Conservation (phyloP, 768 basidiomycete species). For the Psilocybe azurescens region DNA sequence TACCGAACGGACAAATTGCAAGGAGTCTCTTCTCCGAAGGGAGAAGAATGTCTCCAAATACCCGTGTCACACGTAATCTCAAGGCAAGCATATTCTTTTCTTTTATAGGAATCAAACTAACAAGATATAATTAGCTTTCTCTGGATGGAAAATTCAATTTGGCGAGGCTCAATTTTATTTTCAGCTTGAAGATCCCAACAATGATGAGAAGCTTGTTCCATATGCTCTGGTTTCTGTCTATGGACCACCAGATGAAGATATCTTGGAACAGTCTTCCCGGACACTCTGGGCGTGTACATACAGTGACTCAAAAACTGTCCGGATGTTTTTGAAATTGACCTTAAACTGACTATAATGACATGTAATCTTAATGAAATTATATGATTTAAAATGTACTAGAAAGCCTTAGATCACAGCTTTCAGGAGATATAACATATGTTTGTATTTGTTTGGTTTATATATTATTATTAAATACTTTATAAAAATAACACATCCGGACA, state of each 20-base stretch:
- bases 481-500: no score
- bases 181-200: background rate
- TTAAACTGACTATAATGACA: no score
- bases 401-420: no score
- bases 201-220: conserved; percentile 4
- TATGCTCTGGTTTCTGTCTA: conserved; percentile 14
- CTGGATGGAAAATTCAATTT: background rate
- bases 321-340: no score
- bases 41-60: conserved; percentile 15
- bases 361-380: no score
- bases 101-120: background rate
- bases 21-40: conserved; percentile 35
- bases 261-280: conserved; percentile 9
- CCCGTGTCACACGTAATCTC: conserved; percentile 14
- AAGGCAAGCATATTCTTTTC: conserved; percentile 5
- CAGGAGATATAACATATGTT: no score
- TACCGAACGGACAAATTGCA: conserved; percentile 44
- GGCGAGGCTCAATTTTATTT: conserved; percentile 26
- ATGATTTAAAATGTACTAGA: no score
- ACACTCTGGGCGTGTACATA: conserved; percentile 4
- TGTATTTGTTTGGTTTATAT: no score
- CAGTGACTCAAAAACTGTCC: no score
- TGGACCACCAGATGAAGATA: conserved; percentile 6
- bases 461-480: no score
- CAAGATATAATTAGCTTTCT: background rate